Evolutionary conservation across 2,329 filamentous ascomycete genomes (phyloP).

Genomic region (Aspergillus carbonarius): DNA sequence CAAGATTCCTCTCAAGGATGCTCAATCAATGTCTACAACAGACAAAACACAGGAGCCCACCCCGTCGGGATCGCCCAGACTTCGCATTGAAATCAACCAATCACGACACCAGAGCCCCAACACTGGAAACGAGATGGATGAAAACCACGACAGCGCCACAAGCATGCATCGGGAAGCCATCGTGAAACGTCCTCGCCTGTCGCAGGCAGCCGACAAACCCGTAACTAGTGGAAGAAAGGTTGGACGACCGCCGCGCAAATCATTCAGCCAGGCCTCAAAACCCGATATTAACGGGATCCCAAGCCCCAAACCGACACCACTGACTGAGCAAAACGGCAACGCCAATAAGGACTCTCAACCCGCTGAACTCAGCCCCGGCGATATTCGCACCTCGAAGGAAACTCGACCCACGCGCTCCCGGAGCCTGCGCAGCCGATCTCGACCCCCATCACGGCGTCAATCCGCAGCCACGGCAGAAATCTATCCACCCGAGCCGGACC

Average conservation of each 20-base stretch:
- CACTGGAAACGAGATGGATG: not conserved
- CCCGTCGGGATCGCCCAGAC: slow-evolving; percentile 9
- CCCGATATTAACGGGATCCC: slow-evolving; percentile 6
- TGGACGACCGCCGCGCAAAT: slow-evolving; percentile 34
- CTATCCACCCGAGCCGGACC: not conserved
- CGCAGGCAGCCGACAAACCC: slow-evolving; percentile 10
- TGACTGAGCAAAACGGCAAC: slow-evolving; percentile 22
- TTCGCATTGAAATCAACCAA: slow-evolving; percentile 18
- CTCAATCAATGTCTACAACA: slow-evolving; percentile 8
- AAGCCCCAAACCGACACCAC: slow-evolving; percentile 15
- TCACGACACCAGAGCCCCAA: slow-evolving; percentile 10
- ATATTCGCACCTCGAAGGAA: slow-evolving; percentile 3
- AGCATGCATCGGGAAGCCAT: slow-evolving; percentile 21
- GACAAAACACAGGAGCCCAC: slow-evolving; percentile 9
- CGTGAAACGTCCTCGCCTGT: slow-evolving; percentile 33
- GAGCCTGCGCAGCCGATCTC: slow-evolving; percentile 19
- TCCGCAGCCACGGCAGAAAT: not conserved
- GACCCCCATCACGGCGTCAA: slow-evolving; percentile 11
- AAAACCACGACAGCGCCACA: not conserved
- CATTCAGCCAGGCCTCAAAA: slow-evolving; percentile 20
- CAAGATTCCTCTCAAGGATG: slow-evolving; percentile 27
- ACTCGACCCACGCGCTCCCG: slow-evolving; percentile 11
- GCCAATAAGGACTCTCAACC: slow-evolving; percentile 13
- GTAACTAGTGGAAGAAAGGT: slow-evolving; percentile 9
- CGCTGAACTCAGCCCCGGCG: slow-evolving; percentile 14